Percentiles rank a stretch among this genome's conserved stretches.
phyloP scores from a whole-genome alignment of 2,329 filamentous ascomycete species.

The Rhynchosporium agropyri region DNA sequence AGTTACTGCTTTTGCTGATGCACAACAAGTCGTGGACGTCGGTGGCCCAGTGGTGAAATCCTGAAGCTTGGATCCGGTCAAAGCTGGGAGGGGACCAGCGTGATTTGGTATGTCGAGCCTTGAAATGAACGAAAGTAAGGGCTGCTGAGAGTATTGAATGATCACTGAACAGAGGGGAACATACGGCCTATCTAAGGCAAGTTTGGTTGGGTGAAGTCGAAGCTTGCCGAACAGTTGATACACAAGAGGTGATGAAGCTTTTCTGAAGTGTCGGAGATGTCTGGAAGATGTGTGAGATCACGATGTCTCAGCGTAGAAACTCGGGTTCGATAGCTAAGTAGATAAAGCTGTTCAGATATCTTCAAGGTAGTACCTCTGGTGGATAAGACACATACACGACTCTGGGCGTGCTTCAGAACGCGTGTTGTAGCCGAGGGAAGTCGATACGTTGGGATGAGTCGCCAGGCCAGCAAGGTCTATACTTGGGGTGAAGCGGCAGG shows the following conservation, averaged over 20 bases:
- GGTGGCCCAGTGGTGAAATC: slow-evolving; percentile 8
- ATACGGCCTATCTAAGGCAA: slow-evolving; percentile 36
- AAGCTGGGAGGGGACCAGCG: slow-evolving; percentile 16
- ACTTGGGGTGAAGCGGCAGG: slow-evolving; percentile 32
- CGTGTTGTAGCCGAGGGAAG: slow-evolving; percentile 34
- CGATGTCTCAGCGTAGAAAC: slow-evolving; percentile 23
- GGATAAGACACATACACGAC: slow-evolving; percentile 32
- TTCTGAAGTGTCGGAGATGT: slow-evolving; percentile 31
- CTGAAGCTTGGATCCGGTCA: slow-evolving; percentile 14
- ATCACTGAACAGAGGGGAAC: slow-evolving; percentile 39
- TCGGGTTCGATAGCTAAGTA: slow-evolving; percentile 30
- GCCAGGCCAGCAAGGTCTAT: slow-evolving; percentile 34
- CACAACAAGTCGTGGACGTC: slow-evolving; percentile 30
- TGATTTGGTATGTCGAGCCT: slow-evolving; percentile 31
- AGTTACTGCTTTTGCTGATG: slow-evolving; percentile 30
- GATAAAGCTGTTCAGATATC: slow-evolving; percentile 37
- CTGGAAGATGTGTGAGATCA: slow-evolving; percentile 25
- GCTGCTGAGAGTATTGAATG: slow-evolving; percentile 34
- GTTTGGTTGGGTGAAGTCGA: slow-evolving; percentile 28
- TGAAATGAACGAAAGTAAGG: slow-evolving; percentile 41
- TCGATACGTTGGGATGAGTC: slow-evolving; percentile 33
- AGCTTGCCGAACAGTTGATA: slow-evolving; percentile 25
- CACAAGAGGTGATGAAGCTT: slow-evolving; percentile 28
- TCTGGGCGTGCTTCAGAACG: slow-evolving; percentile 41
- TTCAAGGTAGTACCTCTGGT: slow-evolving; percentile 31